A percentile compares a stretch with the other conserved stretches of the same genome.
These are phyloP conservation scores for Phytophthora brassicae DNA, from an alignment of 352 stramenopile species.

Conservation along the genomic window DNA sequence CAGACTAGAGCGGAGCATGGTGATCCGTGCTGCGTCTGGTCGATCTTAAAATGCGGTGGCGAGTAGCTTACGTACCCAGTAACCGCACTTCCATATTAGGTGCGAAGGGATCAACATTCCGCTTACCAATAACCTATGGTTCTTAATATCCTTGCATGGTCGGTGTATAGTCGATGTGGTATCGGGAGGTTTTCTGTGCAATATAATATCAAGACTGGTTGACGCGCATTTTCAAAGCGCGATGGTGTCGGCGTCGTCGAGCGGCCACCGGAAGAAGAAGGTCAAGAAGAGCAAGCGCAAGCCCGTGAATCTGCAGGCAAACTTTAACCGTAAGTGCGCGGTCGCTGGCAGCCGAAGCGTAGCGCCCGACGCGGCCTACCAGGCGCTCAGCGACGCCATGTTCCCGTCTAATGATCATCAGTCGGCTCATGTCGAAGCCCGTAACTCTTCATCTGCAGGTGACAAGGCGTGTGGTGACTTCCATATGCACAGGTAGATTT, in stretches of 20 bases:
- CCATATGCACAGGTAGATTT: slow-evolving; percentile 85
- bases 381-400: slow-evolving; percentile 65
- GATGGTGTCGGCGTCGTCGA: slow-evolving; percentile 67
- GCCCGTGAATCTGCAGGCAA: slow-evolving; percentile 80
- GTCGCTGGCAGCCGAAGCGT: slow-evolving; percentile 5
- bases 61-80: slow-evolving; percentile 19
- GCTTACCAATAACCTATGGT: slow-evolving; percentile 1
- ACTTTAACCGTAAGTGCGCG: slow-evolving; percentile 85
- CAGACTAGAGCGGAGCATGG: slow-evolving; percentile 50
- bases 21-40: slow-evolving; percentile 7
- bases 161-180: too few species aligned
- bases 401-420: slow-evolving; percentile 72
- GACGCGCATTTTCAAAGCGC: not conserved
- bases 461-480: slow-evolving; percentile 68
- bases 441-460: slow-evolving; percentile 54
- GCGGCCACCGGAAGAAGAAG: slow-evolving; percentile 67
- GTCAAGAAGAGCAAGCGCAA: slow-evolving; percentile 80
- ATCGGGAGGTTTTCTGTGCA: too few species aligned
- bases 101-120: slow-evolving; percentile 14
- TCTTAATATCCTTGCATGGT: too few species aligned
- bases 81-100: not conserved
- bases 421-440: slow-evolving; percentile 21
- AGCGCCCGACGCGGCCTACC: slow-evolving; percentile 16
- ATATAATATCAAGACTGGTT: slow-evolving; percentile 4
- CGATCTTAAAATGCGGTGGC: slow-evolving; percentile 28